Conservation (phyloP, 176 grass and related monocot species). For the Carex kokanica region DNA sequence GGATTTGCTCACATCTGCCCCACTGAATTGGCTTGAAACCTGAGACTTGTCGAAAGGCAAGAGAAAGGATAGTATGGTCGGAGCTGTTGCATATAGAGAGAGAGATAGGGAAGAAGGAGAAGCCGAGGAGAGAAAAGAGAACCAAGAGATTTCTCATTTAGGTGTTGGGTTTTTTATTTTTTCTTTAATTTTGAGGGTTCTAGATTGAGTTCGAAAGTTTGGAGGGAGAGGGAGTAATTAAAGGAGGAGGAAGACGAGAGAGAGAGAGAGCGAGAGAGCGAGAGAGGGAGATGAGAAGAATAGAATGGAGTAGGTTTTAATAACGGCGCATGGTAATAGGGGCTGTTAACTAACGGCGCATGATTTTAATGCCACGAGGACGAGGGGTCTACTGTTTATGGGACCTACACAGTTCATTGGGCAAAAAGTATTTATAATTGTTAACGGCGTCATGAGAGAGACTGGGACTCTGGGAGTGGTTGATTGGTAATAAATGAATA, state of each 20-base stretch:
- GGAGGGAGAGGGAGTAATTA: conserved; percentile 20
- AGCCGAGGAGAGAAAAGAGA: background rate
- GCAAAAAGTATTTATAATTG: background rate
- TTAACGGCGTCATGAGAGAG: conserved; percentile 4
- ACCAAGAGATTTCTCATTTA: background rate
- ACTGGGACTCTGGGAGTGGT: background rate
- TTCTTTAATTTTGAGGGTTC: background rate
- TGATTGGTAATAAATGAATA: background rate
- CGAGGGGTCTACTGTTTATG: background rate
- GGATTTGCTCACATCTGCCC: conserved; percentile 18
- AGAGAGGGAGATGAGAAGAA: background rate
- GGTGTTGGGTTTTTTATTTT: background rate
- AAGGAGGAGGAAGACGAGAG: conserved; percentile 9
- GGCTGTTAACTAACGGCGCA: conserved; percentile 23
- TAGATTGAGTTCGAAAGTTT: conserved; percentile 9
- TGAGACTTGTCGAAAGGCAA: conserved; percentile 48
- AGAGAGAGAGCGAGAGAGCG: background rate
- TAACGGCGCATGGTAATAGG: conserved; percentile 1
- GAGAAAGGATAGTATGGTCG: conserved; percentile 36
- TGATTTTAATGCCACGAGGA: background rate
- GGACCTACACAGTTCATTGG: background rate
- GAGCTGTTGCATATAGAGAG: conserved; percentile 12
- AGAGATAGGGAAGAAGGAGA: conserved; percentile 20
- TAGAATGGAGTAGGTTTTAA: conserved; percentile 4
- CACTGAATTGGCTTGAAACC: conserved; percentile 25